Evolutionary conservation across 2,329 filamentous ascomycete species (phyloP).

Genomic region (Davidsoniella virescens): DNA sequence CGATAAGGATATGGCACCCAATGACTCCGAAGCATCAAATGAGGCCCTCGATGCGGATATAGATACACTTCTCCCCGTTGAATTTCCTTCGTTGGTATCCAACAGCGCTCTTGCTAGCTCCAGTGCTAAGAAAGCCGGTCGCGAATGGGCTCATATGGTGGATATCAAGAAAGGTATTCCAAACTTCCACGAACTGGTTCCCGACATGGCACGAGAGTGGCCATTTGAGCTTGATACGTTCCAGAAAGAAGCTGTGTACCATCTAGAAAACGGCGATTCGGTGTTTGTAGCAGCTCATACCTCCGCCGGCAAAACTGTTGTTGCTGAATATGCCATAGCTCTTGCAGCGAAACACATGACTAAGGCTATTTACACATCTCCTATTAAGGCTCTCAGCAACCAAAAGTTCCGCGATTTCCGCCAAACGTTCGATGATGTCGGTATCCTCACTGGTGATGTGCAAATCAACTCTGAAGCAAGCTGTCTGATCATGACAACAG

Average conservation of each 20-base stretch:
- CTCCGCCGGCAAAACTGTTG: slow-evolving; percentile 93
- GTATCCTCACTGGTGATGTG: slow-evolving; percentile 91
- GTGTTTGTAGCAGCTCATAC: slow-evolving; percentile 97
- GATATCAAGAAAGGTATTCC: slow-evolving; percentile 83
- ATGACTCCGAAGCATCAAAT: slow-evolving; percentile 13
- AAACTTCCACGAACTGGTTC: slow-evolving; percentile 88
- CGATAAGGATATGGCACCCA: slow-evolving; percentile 19
- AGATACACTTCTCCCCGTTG: slow-evolving; percentile 73
- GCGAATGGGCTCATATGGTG: slow-evolving; percentile 97
- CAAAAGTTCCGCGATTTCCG: slow-evolving; percentile 97
- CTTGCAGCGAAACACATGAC: slow-evolving; percentile 98
- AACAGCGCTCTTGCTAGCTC: slow-evolving; percentile 59
- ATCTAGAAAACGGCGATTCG: slow-evolving; percentile 88
- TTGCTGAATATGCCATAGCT: slow-evolving; percentile 94
- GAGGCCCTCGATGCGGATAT: slow-evolving; percentile 34
- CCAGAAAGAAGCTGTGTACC: slow-evolving; percentile 96
- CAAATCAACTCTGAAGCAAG: slow-evolving; percentile 96
- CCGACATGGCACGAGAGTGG: slow-evolving; percentile 91
- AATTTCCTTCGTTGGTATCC: slow-evolving; percentile 83
- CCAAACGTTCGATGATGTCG: slow-evolving; percentile 80
- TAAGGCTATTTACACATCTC: slow-evolving; percentile 96
- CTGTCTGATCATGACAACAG: slow-evolving; percentile 98
- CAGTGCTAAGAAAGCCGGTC: slow-evolving; percentile 55
- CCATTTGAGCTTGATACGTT: slow-evolving; percentile 96
- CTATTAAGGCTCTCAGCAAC: slow-evolving; percentile 95